These are phyloP conservation scores for Neopestalotiopsis clavispora DNA, from an alignment of 2,329 filamentous ascomycete species.

Conservation along the genomic window DNA sequence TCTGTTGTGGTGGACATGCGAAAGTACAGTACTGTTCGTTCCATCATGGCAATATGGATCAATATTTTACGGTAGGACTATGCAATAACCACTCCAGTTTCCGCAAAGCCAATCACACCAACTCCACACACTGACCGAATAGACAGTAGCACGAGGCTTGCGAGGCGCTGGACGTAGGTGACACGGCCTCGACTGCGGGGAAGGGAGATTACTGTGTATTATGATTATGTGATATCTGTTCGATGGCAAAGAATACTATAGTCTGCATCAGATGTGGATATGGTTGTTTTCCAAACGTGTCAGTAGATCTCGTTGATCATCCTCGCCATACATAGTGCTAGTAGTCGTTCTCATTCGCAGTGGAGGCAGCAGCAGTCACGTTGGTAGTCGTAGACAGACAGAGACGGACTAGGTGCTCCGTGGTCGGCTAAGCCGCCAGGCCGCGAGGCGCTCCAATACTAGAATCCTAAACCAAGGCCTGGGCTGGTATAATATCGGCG, in stretches of 20 bases:
- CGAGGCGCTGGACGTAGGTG: not conserved
- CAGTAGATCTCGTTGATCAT: slow-evolving; percentile 6
- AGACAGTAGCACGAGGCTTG: not conserved
- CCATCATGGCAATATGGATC: slow-evolving; percentile 1
- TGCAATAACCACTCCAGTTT: not conserved
- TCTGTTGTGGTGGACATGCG: not conserved
- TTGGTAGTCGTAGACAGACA: not conserved
- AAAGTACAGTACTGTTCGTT: not conserved
- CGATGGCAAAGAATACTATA: not conserved
- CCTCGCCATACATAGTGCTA: not conserved
- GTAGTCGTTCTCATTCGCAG: not conserved
- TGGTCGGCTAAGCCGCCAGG: not conserved
- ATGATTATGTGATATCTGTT: not conserved
- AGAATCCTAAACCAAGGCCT: no score
- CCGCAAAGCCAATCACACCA: not conserved
- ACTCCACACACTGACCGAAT: not conserved
- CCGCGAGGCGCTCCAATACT: not conserved
- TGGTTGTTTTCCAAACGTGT: not conserved
- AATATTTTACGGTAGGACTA: not conserved
- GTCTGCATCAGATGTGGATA: not conserved
- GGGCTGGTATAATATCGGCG: no score
- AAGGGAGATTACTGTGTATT: not conserved
- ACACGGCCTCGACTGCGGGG: not conserved
- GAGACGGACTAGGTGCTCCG: not conserved
- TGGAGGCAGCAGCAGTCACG: not conserved